Evolutionary conservation across 495 filamentous ascomycete genomes (phyloP).

Genomic region (Lophium mytilinum): DNA sequence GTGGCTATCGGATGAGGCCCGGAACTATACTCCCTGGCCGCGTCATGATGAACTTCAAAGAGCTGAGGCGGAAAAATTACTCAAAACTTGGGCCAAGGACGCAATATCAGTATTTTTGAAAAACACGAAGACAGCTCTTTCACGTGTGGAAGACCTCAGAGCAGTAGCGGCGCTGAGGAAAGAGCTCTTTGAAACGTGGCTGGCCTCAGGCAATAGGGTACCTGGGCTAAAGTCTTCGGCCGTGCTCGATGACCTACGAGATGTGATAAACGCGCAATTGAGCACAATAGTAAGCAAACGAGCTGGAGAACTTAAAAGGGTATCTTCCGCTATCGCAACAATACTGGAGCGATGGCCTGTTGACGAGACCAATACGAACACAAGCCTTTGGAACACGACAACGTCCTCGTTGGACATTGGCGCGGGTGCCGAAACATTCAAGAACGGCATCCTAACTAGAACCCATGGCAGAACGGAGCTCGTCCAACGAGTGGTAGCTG

Average conservation of each 20-base stretch:
- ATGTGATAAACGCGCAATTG: constrained; percentile 58
- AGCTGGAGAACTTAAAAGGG: constrained; percentile 47
- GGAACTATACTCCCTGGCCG: constrained; percentile 83
- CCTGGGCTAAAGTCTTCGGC: constrained; percentile 33
- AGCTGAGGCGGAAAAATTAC: constrained; percentile 52
- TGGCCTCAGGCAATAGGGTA: constrained; percentile 41
- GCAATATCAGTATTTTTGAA: constrained; percentile 57
- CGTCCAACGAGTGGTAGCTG: constrained; percentile 48
- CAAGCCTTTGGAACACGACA: constrained; percentile 38
- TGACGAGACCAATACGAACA: constrained; percentile 25
- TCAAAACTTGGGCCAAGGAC: constrained; percentile 65
- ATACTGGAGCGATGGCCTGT: constrained; percentile 20
- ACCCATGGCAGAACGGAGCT: constrained; percentile 59
- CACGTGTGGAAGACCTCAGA: constrained; percentile 51
- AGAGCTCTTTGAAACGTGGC: constrained; percentile 67
- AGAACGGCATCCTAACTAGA: constrained; percentile 42
- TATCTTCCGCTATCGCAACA: constrained; percentile 50
- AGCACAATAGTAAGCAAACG: constrained; percentile 50
- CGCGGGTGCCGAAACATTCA: constrained; percentile 50
- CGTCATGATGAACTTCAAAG: constrained; percentile 71
- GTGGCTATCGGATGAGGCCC: constrained; percentile 79
- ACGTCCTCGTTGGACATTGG: constrained; percentile 43
- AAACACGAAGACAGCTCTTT: constrained; percentile 49
- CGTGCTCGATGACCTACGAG: constrained; percentile 60
- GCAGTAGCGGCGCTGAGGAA: constrained; percentile 59